Evolutionary conservation across 176 grass and related monocot species (phyloP).

Genomic region (Canna indica): DNA sequence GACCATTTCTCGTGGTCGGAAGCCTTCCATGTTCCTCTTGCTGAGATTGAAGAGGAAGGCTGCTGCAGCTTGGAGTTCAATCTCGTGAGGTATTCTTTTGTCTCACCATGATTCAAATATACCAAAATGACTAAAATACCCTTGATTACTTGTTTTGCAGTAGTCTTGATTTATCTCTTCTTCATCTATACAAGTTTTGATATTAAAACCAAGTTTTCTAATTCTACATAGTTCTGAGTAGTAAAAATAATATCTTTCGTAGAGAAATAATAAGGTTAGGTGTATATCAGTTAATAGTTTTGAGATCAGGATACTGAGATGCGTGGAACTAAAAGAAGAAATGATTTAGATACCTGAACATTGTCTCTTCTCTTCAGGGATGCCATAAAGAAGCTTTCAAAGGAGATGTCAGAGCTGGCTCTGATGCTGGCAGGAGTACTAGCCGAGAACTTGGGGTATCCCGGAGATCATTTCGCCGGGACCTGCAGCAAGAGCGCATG

Average conservation of each 20-base stretch:
- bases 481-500: slow-evolving; percentile 64
- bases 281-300: too few species aligned
- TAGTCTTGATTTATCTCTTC: too few species aligned
- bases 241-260: too few species aligned
- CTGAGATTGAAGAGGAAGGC: slow-evolving; percentile 31
- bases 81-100: slow-evolving; percentile 41
- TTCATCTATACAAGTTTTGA: too few species aligned
- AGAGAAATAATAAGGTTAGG: too few species aligned
- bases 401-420: slow-evolving; percentile 53
- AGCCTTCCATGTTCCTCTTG: slow-evolving; percentile 73
- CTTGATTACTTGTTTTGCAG: too few species aligned
- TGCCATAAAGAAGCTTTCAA: slow-evolving; percentile 46
- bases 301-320: too few species aligned
- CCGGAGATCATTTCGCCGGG: slow-evolving; percentile 26
- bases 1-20: slow-evolving; percentile 85
- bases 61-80: slow-evolving; percentile 47
- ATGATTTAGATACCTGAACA: too few species aligned
- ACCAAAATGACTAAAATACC: slow-evolving; percentile 9
- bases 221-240: too few species aligned
- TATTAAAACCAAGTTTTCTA: too few species aligned
- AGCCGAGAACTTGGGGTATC: slow-evolving; percentile 37
- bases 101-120: neutral
- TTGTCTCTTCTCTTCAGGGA: slow-evolving; percentile 28
- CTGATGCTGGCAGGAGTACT: slow-evolving; percentile 39
- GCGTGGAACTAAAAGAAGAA: too few species aligned